These are phyloP conservation scores for Podospora tetraspora DNA, from an alignment of 495 filamentous ascomycete genomes.

Conservation along the genomic window DNA sequence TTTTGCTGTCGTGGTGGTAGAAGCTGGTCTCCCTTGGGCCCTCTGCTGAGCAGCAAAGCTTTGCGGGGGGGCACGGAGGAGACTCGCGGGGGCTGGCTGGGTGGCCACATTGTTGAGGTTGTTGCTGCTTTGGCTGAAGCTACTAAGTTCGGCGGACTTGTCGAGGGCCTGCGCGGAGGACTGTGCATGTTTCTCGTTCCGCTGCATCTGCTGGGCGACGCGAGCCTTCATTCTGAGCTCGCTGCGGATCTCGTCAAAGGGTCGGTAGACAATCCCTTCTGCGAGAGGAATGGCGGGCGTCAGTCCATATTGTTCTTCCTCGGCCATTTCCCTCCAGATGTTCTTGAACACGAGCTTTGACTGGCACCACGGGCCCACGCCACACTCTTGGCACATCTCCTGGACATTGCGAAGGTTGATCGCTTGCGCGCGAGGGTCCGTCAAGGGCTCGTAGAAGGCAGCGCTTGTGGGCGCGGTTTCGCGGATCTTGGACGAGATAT, in stretches of 20 bases:
- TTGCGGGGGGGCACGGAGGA: conserved; percentile 45
- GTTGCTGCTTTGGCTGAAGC: conserved; percentile 20
- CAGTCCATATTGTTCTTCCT: conserved; percentile 64
- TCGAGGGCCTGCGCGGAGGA: conserved; percentile 14
- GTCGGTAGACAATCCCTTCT: conserved; percentile 61
- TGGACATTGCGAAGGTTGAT: conserved; percentile 34
- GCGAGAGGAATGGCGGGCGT: conserved; percentile 66
- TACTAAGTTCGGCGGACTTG: conserved; percentile 23
- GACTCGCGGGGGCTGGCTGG: conserved; percentile 21
- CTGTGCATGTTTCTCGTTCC: not conserved
- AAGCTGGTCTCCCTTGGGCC: conserved; percentile 37
- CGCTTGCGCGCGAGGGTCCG: conserved; percentile 19
- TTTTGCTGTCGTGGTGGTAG: conserved; percentile 13
- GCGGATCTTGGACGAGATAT: conserved; percentile 47
- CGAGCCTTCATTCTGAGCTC: conserved; percentile 32
- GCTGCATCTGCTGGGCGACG: conserved; percentile 20
- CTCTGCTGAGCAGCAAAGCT: conserved; percentile 58
- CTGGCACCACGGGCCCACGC: conserved; percentile 47
- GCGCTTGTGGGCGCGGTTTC: conserved; percentile 42
- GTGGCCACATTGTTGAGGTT: not conserved
- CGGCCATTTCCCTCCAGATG: conserved; percentile 61
- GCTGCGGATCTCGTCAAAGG: conserved; percentile 41
- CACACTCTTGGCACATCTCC: conserved; percentile 40
- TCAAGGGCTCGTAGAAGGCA: conserved; percentile 35
- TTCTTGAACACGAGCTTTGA: conserved; percentile 46